A percentile compares a stretch with the other conserved stretches of the same genome.
phyloP scores from a whole-genome alignment of 208 protist genomes.

The Porcisia hertigi region DNA sequence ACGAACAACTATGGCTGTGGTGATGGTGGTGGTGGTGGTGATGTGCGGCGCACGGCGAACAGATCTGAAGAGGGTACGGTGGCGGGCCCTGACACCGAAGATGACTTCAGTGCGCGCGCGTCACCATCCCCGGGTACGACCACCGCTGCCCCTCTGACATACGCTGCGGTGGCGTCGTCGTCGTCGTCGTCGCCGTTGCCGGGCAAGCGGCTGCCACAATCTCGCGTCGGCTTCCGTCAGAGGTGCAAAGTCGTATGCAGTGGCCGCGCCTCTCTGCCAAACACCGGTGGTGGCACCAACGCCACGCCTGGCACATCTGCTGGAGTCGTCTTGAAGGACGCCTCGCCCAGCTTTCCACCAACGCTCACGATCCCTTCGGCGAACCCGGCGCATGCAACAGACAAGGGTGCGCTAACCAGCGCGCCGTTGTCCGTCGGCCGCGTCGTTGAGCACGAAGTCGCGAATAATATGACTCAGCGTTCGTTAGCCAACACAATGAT shows the following conservation, averaged over 20 bases:
- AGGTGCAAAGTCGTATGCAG: slow-evolving; percentile 9
- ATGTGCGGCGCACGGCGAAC: neutral
- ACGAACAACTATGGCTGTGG: neutral
- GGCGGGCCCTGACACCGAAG: neutral
- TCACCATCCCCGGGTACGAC: neutral
- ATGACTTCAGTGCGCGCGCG: too few species aligned
- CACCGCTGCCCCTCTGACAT: slow-evolving; percentile 15
- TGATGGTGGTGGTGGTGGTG: neutral
- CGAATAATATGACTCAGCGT: neutral
- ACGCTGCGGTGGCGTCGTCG: slow-evolving; percentile 17
- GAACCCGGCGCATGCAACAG: neutral
- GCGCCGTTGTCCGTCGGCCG: neutral
- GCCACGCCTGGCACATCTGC: slow-evolving; percentile 1
- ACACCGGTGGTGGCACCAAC: neutral
- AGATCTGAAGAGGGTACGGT: neutral
- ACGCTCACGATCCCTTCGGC: neutral
- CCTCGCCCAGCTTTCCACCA: slow-evolving; percentile 7
- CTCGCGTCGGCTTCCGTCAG: slow-evolving; percentile 28
- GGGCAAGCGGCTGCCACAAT: slow-evolving; percentile 29
- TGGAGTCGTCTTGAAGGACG: neutral
- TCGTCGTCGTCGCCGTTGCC: slow-evolving; percentile 1
- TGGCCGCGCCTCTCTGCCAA: slow-evolving; percentile 4
- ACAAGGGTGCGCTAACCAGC: neutral
- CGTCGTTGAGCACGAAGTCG: neutral
- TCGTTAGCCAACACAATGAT: neutral